Conservation (phyloP, 495 filamentous ascomycete genomes). For the Schizothecium vesticola region DNA sequence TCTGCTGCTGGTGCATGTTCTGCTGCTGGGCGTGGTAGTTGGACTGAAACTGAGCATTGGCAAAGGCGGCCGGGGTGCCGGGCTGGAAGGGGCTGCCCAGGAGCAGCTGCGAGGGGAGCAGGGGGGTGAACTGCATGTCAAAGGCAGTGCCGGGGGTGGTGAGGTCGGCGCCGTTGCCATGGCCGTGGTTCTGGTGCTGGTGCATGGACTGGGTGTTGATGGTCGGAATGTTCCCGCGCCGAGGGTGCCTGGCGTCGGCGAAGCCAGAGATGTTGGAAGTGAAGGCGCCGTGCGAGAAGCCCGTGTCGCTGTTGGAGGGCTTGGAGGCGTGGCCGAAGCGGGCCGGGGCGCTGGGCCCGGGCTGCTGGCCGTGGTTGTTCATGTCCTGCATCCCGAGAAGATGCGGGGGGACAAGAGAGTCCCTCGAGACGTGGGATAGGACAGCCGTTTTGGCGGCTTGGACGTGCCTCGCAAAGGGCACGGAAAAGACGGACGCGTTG, state of each 20-base stretch:
- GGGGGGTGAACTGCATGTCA: conserved; percentile 97
- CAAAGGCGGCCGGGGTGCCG: conserved; percentile 82
- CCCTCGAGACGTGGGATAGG: conserved; percentile 60
- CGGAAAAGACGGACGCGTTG: conserved; percentile 27
- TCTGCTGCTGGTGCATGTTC: conserved; percentile 54
- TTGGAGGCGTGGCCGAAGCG: conserved; percentile 65
- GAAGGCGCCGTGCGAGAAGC: conserved; percentile 89
- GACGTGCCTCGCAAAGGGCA: conserved; percentile 48
- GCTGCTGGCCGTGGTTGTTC: conserved; percentile 54
- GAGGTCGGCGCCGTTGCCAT: conserved; percentile 60
- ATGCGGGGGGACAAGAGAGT: conserved; percentile 72
- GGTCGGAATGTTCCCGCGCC: conserved; percentile 77
- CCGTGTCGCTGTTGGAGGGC: conserved; percentile 71
- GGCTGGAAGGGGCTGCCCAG: conserved; percentile 96
- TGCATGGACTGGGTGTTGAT: conserved; percentile 75
- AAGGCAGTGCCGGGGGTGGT: conserved; percentile 80
- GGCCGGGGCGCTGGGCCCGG: conserved; percentile 49
- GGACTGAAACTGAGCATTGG: conserved; percentile 82
- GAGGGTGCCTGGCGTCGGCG: conserved; percentile 68
- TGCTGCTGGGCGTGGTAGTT: conserved; percentile 63
- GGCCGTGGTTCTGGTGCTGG: conserved; percentile 20
- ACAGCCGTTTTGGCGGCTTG: conserved; percentile 66
- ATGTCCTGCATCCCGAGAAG: conserved; percentile 84
- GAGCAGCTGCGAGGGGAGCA: conserved; percentile 89
- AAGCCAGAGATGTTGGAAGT: conserved; percentile 75